Evolutionary conservation across 805 yeast species (phyloP).

Genomic region (Yamadazyma phyllophila): DNA sequence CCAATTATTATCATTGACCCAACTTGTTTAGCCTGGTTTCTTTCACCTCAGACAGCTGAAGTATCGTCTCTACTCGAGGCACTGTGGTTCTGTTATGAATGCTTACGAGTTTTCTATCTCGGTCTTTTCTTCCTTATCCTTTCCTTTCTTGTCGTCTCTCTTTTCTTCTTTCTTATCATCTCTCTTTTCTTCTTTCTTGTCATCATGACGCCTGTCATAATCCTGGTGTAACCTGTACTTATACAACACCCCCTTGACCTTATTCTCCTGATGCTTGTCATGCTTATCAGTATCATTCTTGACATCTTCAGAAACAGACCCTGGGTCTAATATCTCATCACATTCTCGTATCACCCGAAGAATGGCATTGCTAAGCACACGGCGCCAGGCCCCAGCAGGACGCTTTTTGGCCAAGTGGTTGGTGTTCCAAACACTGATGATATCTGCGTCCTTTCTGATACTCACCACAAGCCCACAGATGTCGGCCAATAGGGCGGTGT

Average conservation of each 20-base stretch:
- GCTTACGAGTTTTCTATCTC: neutral
- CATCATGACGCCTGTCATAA: conserved; percentile 11
- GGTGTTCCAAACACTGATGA: conserved; percentile 62
- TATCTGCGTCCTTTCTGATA: conserved; percentile 57
- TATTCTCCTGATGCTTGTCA: neutral
- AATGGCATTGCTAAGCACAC: conserved; percentile 47
- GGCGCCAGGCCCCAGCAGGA: conserved; percentile 22
- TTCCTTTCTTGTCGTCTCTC: neutral
- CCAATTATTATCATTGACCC: no score
- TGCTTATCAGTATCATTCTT: conserved; percentile 8
- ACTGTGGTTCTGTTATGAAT: no score
- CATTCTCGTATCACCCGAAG: conserved; percentile 47
- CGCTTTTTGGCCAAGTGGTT: conserved; percentile 26
- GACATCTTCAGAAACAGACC: conserved; percentile 20
- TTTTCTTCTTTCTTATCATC: neutral
- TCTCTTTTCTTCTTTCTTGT: neutral
- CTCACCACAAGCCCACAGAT: conserved; percentile 61
- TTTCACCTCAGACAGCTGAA: neutral
- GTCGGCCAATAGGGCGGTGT: conserved; percentile 43
- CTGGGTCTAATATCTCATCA: conserved; percentile 37
- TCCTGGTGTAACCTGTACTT: conserved; percentile 50
- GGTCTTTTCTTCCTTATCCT: neutral
- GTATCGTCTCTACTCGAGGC: neutral
- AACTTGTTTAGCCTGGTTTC: neutral
- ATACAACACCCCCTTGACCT: conserved; percentile 37